Evolutionary conservation across 2,329 filamentous ascomycete species (phyloP), one percentile per base, ranked within the genome.

Genomic region (Zasmidium cellare): DNA sequence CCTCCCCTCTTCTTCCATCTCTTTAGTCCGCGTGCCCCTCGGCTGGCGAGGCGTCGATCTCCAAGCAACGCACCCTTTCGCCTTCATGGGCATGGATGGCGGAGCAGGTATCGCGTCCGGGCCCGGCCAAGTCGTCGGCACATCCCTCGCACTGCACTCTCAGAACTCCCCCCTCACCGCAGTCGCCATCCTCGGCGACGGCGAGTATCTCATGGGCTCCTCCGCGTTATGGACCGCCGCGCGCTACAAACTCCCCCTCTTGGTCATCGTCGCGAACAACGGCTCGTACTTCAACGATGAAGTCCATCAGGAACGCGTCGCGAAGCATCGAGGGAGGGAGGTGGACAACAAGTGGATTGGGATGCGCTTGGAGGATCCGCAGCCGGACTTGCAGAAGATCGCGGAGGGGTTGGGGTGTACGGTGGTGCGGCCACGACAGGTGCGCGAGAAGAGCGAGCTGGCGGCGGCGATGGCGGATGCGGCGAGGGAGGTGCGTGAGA

Each of bases 21-120:
- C 57, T 49, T 57, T 65, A 9, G 57, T 62, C n/a, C 60, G 62
- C 23, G 53, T 63, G 12, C 62, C 62, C 3, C 56, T 65, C 11
- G 56, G 58, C 24, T 65, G 57, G 60, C 49, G 57, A 44, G 62
- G 62, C 20, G 16, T 22, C 7, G 53, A 59, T 53, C 41, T 65
- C 12, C 55, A 49, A 20, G 22, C 52, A 9, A 56, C 60, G 5
- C 58, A 63, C 23, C 53, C 58, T 12, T 49, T 65, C 20, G 41
- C 52, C 7, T 65, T 65, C 58, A 59, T 65, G 59, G 62, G 62
- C 41, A 58, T 61, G 58, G 62, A 65, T 35, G 62, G 62, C 24
- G 62, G 60, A 9, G 62, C 60, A 7, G 62, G 62, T 1, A 57
- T 65, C 12, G 60, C 49, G 3, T 58, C 54, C 9, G 60, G 60